Evolutionary conservation across 257 asterid genomes (phyloP).

Genomic region (Anisodus acutangulus): DNA sequence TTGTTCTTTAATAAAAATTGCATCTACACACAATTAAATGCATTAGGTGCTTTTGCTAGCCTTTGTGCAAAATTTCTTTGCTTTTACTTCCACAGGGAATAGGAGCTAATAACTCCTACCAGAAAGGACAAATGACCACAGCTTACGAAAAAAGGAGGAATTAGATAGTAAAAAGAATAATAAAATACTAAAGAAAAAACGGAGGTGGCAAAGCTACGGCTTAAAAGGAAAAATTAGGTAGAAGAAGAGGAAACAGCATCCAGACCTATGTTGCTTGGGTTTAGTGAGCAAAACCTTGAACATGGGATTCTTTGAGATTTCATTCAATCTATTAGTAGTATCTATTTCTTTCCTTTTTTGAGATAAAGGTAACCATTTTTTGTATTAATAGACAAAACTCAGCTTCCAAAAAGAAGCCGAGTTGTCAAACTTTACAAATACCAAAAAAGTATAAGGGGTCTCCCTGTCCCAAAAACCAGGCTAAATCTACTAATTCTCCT

Average conservation of each 20-base stretch:
- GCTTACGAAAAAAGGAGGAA: neutral
- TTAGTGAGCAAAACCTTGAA: neutral
- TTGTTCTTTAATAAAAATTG: neutral
- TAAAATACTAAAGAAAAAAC: neutral
- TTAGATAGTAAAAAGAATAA: neutral
- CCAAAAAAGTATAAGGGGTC: too few species aligned
- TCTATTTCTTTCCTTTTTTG: too few species aligned
- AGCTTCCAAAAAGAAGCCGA: too few species aligned
- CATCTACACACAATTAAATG: neutral
- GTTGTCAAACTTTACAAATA: too few species aligned
- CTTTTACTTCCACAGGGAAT: neutral
- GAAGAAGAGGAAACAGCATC: neutral
- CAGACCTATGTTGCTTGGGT: neutral
- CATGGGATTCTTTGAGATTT: neutral
- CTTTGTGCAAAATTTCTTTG: slow-evolving; percentile 4
- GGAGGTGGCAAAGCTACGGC: neutral
- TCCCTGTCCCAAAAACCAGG: too few species aligned
- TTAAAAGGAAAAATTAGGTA: neutral
- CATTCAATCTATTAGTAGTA: neutral
- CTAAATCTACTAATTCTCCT: too few species aligned
- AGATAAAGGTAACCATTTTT: too few species aligned
- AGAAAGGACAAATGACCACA: neutral
- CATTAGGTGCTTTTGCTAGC: neutral
- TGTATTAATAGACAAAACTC: too few species aligned
- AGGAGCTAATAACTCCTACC: slow-evolving; percentile 8